Base-by-base conservation (phyloP, 768 basidiomycete species). In the Leccinum olivaceopallidum region DNA sequence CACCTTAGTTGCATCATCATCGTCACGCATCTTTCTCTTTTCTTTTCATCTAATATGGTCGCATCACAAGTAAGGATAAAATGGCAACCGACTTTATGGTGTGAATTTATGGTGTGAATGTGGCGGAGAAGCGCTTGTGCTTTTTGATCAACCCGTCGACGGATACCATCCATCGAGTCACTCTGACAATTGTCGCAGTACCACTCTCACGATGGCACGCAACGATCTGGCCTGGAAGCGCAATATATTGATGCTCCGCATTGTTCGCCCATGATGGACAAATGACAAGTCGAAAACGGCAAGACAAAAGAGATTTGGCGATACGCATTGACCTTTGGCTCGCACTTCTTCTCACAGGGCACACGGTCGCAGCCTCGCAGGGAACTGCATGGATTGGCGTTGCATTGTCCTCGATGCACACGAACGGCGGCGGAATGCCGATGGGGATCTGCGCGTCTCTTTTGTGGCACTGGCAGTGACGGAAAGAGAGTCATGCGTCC, bases 51-150 rank as follows among this genome's bases (percentile, higher is more conserved):
- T 62, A 66, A 65, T 69, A 62, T 64, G 59, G 55, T 61, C 54
- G 68, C 65, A 57, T 57, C 60, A 66, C 67, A 71, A 68, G 66
- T 69, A 58, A 67, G 64, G 72, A 61, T 69, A 71, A 49, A 49
- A 47, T 47, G 44, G 44, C 44, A 47, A 22, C 10, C n/a, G 12
- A 47, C 20, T 47, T 20, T 47, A 22, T 20, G 20, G 20, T 20
- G 44, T 20, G 44, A 44, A 20, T 20, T 20, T 47, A 47, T 20
- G 12, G 20, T 20, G 44, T 20, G 44, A 44, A 44, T 20, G 16
- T 26, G 10, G 42, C 44, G 44, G n/a, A 36, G 9, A 36, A 47
- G 16, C 42, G 47, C 18, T 37, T 39, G 22, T 39, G 5, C 13
- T 6, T 34, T 28, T n/a, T 53, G 30, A 14, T 32, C 30, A 20